Base-by-base conservation (phyloP, 129 eudicot species). In the Ambrosia trifida region DNA sequence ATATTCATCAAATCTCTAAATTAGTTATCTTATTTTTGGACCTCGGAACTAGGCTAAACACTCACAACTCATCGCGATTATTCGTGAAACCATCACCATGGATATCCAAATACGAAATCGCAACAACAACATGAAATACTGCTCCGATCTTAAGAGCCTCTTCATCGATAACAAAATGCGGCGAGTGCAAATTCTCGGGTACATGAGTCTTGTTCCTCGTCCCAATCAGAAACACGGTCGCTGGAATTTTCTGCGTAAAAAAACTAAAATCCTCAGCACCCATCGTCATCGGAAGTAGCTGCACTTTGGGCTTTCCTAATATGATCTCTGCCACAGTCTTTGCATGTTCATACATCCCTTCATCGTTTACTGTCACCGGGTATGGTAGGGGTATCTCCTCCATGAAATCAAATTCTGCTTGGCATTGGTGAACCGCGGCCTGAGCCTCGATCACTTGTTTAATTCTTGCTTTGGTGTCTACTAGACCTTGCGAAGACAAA, bases 391-490 rank as follows among this genome's bases (percentile, higher is more conserved):
- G 80, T 0, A 70, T 78, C 64, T 79, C 86, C 64, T 78, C 88
- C 11, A 24, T 24, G 28, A 24, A 24, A 24, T 24, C 28, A 1
- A 86, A 53, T 64, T 61, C 83, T 0, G 85, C 88, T 14, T 11
- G 65, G 78, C 88, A 86, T 24, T 13, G 74, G 46, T 83, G 84
- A 49, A 83, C 86, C 5, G 76, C 78, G 7, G 81, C 88, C 76
- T 86, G 92, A 66, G 64, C 69, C 83, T 83, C 86, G 24, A 84
- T 66, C 49, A 84, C 78, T 94, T 87, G 87, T 80, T 82, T 93
- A 61, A 93, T 87, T 81, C 89, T 80, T 72, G 61, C 77, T 76
- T 81, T 81, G 4, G 80, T 68, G 73, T 87, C 78, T 18, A 49
- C 1, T 8, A 87, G 75, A 56, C 98, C 88, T 75, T 89, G 80